Percentiles rank a stretch among this genome's conserved stretches.
Conservation (phyloP, 1,284 basidiomycete species). For the Sporisorium scitamineum region DNA sequence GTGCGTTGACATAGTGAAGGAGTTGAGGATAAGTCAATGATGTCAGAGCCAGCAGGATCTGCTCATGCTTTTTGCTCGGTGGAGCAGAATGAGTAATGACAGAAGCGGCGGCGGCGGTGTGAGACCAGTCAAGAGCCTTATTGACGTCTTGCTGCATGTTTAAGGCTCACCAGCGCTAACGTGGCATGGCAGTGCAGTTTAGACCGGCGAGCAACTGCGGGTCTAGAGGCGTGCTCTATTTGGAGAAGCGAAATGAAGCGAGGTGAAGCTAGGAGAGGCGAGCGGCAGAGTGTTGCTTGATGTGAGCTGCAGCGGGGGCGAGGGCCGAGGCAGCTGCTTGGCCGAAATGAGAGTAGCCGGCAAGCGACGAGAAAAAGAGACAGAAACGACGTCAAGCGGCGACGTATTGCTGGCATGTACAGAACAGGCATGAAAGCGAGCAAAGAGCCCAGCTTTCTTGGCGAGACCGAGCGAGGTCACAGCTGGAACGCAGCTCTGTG, state of each 20-base stretch:
- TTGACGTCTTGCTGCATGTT: neutral
- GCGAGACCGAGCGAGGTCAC: neutral
- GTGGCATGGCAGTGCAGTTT: neutral
- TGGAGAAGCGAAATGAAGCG: neutral
- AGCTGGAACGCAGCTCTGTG: neutral
- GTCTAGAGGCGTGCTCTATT: neutral
- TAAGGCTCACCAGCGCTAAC: neutral
- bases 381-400: conserved; percentile 20
- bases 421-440: conserved; percentile 5
- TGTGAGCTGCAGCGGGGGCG: too few species aligned
- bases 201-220: neutral
- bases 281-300: too few species aligned
- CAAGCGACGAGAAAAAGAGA: neutral
- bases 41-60: conserved; percentile 5
- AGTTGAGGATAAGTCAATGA: neutral
- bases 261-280: neutral
- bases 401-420: conserved; percentile 27
- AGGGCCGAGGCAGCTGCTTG: too few species aligned
- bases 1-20: neutral
- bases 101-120: neutral
- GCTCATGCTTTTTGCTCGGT: neutral
- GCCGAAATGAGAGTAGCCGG: too few species aligned
- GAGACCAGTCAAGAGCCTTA: neutral
- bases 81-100: conserved; percentile 2
- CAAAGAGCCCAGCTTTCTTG: neutral